A percentile compares a stretch with the other conserved stretches of the same genome.
These are phyloP conservation scores for Pleurotus salmoneostramineus DNA, from an alignment of 768 basidiomycete species.

Conservation along the genomic window DNA sequence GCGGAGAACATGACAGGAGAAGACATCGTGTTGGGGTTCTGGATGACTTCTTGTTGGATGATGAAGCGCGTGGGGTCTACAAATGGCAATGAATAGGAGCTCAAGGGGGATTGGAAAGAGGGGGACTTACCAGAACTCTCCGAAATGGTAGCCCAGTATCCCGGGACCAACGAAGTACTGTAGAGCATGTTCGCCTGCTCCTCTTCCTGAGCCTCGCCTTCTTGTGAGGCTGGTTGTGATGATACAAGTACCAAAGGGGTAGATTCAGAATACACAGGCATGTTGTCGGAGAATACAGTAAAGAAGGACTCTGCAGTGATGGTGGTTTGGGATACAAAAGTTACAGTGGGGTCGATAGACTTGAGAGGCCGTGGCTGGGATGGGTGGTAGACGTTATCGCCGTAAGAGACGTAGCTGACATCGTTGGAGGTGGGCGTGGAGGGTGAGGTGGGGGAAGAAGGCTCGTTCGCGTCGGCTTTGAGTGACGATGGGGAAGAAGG, in stretches of 20 bases:
- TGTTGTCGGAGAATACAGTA: slow-evolving; percentile 46
- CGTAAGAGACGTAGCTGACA: slow-evolving; percentile 7
- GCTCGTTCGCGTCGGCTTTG: neutral
- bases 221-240: slow-evolving; percentile 15
- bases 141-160: slow-evolving; percentile 60
- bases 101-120: slow-evolving; percentile 8
- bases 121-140: slow-evolving; percentile 44
- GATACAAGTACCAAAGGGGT: slow-evolving; percentile 27
- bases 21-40: slow-evolving; percentile 25
- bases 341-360: slow-evolving; percentile 64
- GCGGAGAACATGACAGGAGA: slow-evolving; percentile 47
- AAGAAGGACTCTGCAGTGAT: slow-evolving; percentile 53
- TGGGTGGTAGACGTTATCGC: slow-evolving; percentile 29
- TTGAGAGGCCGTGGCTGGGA: slow-evolving; percentile 48
- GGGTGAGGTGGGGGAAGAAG: slow-evolving; percentile 7
- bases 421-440: slow-evolving; percentile 9
- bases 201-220: slow-evolving; percentile 13
- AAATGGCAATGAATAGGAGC: neutral
- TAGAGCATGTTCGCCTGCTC: slow-evolving; percentile 41
- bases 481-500: slow-evolving; percentile 4
- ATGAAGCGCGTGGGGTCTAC: slow-evolving; percentile 65
- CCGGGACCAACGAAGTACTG: slow-evolving; percentile 56
- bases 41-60: slow-evolving; percentile 60
- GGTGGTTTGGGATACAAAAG: slow-evolving; percentile 47
- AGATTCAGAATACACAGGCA: slow-evolving; percentile 48